These are phyloP conservation scores for Microsporum canis DNA, from an alignment of 2,329 filamentous ascomycete species.

Conservation along the genomic window DNA sequence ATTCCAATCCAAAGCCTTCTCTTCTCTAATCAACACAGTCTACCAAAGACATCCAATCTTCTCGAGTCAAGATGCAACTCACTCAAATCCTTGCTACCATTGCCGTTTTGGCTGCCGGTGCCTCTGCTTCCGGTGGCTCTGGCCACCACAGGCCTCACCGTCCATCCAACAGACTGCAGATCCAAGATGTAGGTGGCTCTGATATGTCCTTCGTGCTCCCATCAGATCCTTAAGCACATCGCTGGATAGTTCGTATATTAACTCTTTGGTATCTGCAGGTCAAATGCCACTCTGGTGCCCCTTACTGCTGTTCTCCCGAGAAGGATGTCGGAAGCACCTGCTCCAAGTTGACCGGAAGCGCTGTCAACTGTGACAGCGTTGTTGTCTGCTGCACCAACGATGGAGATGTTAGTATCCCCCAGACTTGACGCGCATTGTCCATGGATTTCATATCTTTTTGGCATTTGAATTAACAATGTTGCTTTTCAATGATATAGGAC, in stretches of 20 bases:
- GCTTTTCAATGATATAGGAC: background rate
- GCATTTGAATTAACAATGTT: background rate
- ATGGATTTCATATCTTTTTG: background rate
- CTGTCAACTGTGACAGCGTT: conserved; percentile 1
- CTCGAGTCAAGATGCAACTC: background rate
- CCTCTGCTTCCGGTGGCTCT: background rate
- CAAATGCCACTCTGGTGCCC: background rate
- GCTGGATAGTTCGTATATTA: background rate
- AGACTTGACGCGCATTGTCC: background rate
- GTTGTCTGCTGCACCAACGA: conserved; percentile 1
- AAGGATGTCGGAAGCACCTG: background rate
- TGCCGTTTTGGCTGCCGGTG: background rate
- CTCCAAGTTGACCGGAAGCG: background rate
- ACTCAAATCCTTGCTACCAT: background rate
- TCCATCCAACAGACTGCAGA: background rate
- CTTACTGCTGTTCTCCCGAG: background rate
- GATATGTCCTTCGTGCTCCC: background rate
- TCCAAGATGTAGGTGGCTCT: background rate
- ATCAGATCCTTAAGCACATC: background rate
- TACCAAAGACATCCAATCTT: background rate
- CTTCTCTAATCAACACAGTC: background rate
- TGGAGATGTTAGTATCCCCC: background rate
- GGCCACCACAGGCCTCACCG: background rate
- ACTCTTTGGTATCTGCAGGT: background rate
- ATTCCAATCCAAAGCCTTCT: background rate